Conservation (phyloP, 805 yeast genomes). For the Myxozyma vanderwaltii region DNA sequence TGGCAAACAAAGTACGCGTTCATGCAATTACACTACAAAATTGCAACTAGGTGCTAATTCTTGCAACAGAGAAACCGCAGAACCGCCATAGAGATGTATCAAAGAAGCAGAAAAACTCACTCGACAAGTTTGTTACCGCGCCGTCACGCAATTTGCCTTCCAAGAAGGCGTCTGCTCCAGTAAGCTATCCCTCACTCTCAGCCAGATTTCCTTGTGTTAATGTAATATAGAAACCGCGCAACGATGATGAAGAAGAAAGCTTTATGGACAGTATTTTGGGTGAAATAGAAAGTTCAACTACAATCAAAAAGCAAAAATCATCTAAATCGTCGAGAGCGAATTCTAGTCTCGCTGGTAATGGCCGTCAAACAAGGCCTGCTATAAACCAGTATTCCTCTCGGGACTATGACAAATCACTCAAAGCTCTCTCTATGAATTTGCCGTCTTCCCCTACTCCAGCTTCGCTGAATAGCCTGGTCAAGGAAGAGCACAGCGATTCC, state of each 20-base stretch:
- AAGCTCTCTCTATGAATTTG: background rate
- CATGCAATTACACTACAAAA: background rate
- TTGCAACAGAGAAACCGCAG: constrained; percentile 19
- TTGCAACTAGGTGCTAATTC: background rate
- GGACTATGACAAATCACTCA: background rate
- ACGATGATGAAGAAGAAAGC: constrained; percentile 47
- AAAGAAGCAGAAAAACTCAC: constrained; percentile 19
- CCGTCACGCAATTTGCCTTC: constrained; percentile 7
- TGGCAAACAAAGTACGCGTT: constrained; percentile 13
- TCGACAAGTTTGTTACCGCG: constrained; percentile 25
- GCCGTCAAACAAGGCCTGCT: no score
- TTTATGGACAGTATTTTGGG: constrained; percentile 71
- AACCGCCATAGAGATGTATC: background rate
- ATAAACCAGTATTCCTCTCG: background rate
- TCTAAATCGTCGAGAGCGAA: constrained; percentile 10
- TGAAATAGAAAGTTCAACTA: constrained; percentile 48
- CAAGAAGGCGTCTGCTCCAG: constrained; percentile 10
- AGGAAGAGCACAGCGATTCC: background rate
- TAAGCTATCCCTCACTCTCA: no score
- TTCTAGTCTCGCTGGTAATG: background rate
- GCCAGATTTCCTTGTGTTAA: background rate
- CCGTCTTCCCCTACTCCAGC: constrained; percentile 1
- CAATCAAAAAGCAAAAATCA: background rate
- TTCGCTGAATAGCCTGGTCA: background rate
- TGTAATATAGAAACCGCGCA: constrained; percentile 4